Evolutionary conservation across 2,329 filamentous ascomycete genomes (phyloP).

Genomic region (Aspergillus tanneri): DNA sequence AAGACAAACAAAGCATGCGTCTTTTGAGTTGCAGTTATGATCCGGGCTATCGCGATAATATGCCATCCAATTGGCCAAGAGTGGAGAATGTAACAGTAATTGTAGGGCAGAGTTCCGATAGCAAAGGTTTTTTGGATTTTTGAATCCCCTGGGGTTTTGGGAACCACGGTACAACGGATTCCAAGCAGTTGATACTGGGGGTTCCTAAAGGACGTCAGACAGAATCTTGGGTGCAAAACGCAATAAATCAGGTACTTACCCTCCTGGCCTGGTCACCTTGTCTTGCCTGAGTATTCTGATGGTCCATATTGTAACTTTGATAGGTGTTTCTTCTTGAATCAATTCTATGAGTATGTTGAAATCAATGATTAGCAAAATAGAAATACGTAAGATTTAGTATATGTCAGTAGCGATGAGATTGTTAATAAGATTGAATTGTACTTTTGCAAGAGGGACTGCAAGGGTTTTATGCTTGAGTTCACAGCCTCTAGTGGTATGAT

Average conservation of each 20-base stretch:
- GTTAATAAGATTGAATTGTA: neutral
- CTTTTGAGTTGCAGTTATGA: neutral
- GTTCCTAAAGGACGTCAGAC: neutral
- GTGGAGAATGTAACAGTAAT: conserved; percentile 27
- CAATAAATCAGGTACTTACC: neutral
- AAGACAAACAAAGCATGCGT: conserved; percentile 16
- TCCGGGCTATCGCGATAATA: conserved; percentile 3
- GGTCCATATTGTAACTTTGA: neutral
- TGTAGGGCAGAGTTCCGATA: conserved; percentile 30
- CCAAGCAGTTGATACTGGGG: neutral
- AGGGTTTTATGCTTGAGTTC: neutral
- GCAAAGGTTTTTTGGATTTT: conserved; percentile 16
- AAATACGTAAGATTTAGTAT: neutral
- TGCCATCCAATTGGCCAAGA: conserved; percentile 26
- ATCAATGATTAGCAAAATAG: neutral
- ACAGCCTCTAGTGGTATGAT: neutral
- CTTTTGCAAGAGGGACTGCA: neutral
- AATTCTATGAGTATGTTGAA: neutral
- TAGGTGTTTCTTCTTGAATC: neutral
- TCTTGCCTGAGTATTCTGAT: neutral
- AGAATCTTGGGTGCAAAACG: neutral
- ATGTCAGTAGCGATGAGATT: neutral
- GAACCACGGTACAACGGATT: neutral
- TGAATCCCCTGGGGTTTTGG: conserved; percentile 10
- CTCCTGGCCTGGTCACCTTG: neutral